These are phyloP conservation scores for Penicillium arizonense DNA, from an alignment of 495 filamentous ascomycete genomes.

Conservation along the genomic window DNA sequence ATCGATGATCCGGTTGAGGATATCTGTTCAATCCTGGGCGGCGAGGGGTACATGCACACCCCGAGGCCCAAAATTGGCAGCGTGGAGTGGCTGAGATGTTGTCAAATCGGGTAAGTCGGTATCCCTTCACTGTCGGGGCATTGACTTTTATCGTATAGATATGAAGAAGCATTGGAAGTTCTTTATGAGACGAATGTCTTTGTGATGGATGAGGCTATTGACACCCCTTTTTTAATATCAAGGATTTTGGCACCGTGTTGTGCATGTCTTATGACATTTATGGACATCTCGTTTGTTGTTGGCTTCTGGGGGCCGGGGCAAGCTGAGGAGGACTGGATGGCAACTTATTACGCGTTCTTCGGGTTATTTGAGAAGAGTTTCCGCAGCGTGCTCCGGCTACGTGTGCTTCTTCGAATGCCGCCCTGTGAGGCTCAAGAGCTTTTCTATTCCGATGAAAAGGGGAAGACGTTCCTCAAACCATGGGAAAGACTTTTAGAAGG, in stretches of 20 bases:
- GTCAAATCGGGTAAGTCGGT: conserved; percentile 13
- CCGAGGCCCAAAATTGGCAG: conserved; percentile 6
- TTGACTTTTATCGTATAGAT: conserved; percentile 4
- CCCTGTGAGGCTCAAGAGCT: neutral
- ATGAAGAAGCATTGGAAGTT: conserved; percentile 14
- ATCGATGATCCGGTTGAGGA: neutral
- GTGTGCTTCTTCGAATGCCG: conserved; percentile 3
- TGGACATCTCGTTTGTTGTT: conserved; percentile 8
- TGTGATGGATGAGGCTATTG: neutral
- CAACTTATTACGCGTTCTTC: conserved; percentile 7
- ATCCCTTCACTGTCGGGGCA: neutral
- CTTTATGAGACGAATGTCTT: conserved; percentile 19
- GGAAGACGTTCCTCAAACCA: neutral
- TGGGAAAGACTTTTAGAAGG: neutral
- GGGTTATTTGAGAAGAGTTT: conserved; percentile 1
- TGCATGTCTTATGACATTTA: conserved; percentile 5
- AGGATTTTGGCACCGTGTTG: conserved; percentile 5
- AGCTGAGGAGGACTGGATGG: neutral
- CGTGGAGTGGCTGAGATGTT: conserved; percentile 16
- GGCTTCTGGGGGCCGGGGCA: neutral
- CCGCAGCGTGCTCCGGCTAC: conserved; percentile 3
- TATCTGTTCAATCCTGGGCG: neutral
- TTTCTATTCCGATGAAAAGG: neutral
- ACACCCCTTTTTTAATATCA: conserved; percentile 10
- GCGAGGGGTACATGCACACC: neutral